These are phyloP conservation scores for Apiotrichum mycotoxinovorans DNA, from an alignment of 1,284 basidiomycete genomes.

Conservation along the genomic window DNA sequence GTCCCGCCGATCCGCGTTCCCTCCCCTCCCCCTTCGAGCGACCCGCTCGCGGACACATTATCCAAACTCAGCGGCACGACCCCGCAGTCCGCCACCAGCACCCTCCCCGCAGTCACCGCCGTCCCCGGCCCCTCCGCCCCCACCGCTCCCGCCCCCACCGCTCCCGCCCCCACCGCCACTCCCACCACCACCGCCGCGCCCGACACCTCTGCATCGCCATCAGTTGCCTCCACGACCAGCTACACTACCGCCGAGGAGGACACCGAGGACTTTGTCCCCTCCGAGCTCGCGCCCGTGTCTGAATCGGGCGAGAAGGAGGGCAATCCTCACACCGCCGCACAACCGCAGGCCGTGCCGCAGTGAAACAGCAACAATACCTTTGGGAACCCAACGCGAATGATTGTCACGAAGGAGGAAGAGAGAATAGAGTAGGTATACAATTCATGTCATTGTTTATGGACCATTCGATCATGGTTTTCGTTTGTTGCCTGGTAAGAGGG, in stretches of 20 bases:
- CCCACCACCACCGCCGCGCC: neutral
- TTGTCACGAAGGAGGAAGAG: too few relatives aligned
- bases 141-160: neutral
- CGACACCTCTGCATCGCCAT: neutral
- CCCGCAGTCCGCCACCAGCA: too few relatives aligned
- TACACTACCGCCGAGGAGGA: neutral
- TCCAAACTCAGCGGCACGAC: neutral
- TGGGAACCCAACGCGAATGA: too few relatives aligned
- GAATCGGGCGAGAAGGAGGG: too few relatives aligned
- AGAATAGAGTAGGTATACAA: too few relatives aligned
- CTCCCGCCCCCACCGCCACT: neutral
- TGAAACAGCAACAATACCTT: too few relatives aligned
- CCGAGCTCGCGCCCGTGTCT: neutral
- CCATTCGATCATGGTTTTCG: too few relatives aligned
- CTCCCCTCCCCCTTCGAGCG: neutral
- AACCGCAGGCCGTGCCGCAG: too few relatives aligned
- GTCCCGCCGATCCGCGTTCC: neutral
- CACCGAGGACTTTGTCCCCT: neutral
- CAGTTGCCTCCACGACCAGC: neutral
- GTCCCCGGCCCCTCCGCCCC: neutral
- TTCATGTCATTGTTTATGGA: too few relatives aligned
- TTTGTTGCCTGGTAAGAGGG: too few relatives aligned
- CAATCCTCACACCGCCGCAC: too few relatives aligned
- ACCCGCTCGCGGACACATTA: neutral
- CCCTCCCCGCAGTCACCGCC: neutral